Conservation (phyloP, 306 rosid species). For the Macrotyloma uniflorum region DNA sequence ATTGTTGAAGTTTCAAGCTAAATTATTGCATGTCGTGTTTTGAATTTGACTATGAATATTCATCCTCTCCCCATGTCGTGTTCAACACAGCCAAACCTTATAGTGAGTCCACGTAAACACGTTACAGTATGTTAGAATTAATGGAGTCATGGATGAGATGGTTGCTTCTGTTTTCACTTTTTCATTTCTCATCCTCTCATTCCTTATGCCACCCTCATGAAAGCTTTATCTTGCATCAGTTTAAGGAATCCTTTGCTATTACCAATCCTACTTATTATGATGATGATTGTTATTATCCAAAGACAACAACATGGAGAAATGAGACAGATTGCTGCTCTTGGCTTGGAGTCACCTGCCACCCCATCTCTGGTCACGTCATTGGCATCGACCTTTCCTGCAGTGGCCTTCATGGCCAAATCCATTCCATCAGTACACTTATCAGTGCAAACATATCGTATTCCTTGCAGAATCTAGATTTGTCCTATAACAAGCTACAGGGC, state of each 20-base stretch:
- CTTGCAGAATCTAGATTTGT: not conserved
- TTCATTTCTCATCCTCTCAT: not conserved
- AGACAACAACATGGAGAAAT: not conserved
- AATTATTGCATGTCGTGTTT: too few species aligned
- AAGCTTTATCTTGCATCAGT: not conserved
- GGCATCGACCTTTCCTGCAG: not conserved
- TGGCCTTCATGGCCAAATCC: not conserved
- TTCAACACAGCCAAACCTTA: too few species aligned
- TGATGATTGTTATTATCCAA: not conserved
- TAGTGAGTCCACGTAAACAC: not conserved
- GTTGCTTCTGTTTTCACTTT: not conserved
- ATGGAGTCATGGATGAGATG: constrained; percentile 11
- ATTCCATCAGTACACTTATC: not conserved
- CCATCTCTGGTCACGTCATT: not conserved
- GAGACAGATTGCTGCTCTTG: constrained; percentile 5
- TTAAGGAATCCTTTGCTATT: constrained; percentile 3
- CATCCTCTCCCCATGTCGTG: too few species aligned
- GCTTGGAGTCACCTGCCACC: constrained; percentile 15
- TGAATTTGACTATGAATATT: too few species aligned
- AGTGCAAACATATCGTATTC: too few species aligned
- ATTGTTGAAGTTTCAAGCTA: too few species aligned
- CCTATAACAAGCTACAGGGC: not conserved
- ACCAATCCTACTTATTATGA: too few species aligned
- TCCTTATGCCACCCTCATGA: not conserved
- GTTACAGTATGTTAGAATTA: not conserved